Evolutionary conservation across 495 filamentous ascomycete genomes (phyloP).

Genomic region (Penicillium ochrochloron): DNA sequence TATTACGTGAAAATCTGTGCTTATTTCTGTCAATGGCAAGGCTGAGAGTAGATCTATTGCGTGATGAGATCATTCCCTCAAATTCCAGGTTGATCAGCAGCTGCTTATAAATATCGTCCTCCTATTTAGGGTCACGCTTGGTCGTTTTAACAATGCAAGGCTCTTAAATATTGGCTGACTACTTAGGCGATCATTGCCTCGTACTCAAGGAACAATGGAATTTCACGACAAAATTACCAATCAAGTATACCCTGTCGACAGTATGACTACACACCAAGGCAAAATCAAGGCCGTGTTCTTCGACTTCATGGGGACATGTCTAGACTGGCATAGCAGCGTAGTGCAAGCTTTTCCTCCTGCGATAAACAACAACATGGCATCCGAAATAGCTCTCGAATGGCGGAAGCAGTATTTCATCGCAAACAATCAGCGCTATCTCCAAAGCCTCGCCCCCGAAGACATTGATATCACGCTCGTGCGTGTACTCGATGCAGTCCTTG

Average conservation of each 20-base stretch:
- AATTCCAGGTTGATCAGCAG: background rate
- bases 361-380: slow-evolving; percentile 9
- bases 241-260: background rate
- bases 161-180: too few species aligned
- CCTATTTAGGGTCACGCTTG: background rate
- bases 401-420: slow-evolving; percentile 8
- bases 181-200: too few species aligned
- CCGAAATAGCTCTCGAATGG: background rate
- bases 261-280: background rate
- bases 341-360: slow-evolving; percentile 26
- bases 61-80: background rate
- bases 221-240: background rate
- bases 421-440: slow-evolving; percentile 41
- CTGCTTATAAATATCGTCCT: background rate
- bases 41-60: background rate
- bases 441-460: slow-evolving; percentile 46
- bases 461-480: slow-evolving; percentile 52
- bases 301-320: slow-evolving; percentile 52
- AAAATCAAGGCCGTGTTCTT: slow-evolving; percentile 46
- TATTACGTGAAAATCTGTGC: background rate
- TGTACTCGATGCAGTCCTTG: slow-evolving; percentile 41
- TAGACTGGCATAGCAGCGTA: slow-evolving; percentile 46
- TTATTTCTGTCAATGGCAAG: background rate
- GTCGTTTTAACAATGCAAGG: too few species aligned
- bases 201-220: background rate